Evolutionary conservation across 129 eudicot genomes (phyloP), one percentile per base, ranked within the genome.

Genomic region (Chrysanthemum lavandulifolium): DNA sequence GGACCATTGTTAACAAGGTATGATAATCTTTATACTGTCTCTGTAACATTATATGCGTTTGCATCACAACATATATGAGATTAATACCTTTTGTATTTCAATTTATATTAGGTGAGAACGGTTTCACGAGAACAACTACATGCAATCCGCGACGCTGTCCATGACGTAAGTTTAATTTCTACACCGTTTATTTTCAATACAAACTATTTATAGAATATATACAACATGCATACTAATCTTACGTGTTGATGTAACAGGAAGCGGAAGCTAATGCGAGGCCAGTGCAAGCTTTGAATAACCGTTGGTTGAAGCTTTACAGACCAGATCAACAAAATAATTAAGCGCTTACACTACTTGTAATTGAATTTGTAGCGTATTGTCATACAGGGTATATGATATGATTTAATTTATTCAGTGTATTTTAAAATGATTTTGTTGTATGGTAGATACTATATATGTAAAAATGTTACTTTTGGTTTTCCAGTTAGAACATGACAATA

Each of bases 231-330:
- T 31, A 31, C 4, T 31, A 5, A 31, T 31, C 4, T 3, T 31
- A 31, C 5, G 6, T 2, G 40, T 5, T 14, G 50, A 9, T n/a
- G 68, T 58, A 25, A 45, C 65, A 86, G 91, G 82, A 73, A 0
- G 55, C 79, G 5, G 72, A 80, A 14, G 68, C 66, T 13, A 86
- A 86, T 70, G 85, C 91, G 11, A 83, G 91, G 52, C 91, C 91
- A 0, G 0, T 83, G 47, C 91, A 86, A 59, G 76, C 83, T 10
- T 10, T 74, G 4, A 75, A 86, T 27, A 60, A 73, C 12, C 84
- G 91, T 7, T 51, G 56, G 33, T 31, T 86, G 45, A 67, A 73
- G 60, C 83, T 86, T 40, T 86, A 83, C 67, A 74, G 76, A 43
- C 72, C 72, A 1, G 56, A 66, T 1, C 18, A 67, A 48, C 43